Evolutionary conservation across 2,329 filamentous ascomycete genomes (phyloP).

Genomic region (Scopulariopsis brevicaulis): DNA sequence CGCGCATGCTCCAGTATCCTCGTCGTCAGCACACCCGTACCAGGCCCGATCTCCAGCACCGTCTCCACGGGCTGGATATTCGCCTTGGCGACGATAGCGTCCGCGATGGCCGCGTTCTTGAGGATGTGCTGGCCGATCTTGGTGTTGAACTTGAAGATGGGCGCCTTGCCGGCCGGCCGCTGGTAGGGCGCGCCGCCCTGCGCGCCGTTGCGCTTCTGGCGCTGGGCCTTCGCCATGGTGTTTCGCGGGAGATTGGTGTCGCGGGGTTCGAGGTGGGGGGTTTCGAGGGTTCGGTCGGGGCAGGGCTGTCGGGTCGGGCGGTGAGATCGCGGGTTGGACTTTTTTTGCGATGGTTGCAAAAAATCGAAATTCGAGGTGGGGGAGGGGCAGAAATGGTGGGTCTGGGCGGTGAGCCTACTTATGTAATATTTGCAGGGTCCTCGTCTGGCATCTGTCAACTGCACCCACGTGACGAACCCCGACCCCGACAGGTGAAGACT

Average conservation of each 20-base stretch:
- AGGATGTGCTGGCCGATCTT: conserved; percentile 42
- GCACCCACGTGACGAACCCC: neutral
- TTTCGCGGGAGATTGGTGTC: neutral
- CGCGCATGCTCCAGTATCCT: conserved; percentile 81
- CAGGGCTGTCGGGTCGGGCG: neutral
- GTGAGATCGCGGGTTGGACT: neutral
- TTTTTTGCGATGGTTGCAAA: neutral
- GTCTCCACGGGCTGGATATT: conserved; percentile 81
- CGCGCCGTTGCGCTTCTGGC: conserved; percentile 4
- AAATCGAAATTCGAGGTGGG: neutral
- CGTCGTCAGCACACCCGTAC: conserved; percentile 75
- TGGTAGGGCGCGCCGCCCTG: conserved; percentile 21
- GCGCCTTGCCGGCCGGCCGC: conserved; percentile 56
- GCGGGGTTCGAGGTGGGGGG: neutral
- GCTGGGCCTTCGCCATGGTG: conserved; percentile 5
- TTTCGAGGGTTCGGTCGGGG: neutral
- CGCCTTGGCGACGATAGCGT: conserved; percentile 62
- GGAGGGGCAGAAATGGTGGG: neutral
- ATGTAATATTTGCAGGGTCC: neutral
- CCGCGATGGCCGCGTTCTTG: conserved; percentile 79
- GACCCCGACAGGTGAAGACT: no score
- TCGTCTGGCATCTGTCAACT: neutral
- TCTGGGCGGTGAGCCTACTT: neutral
- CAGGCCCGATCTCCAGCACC: conserved; percentile 86
- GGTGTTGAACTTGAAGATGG: conserved; percentile 25